Percentiles rank a stretch among this genome's conserved stretches.
Evolutionary conservation across 1,284 basidiomycete species (phyloP).

Genomic region (Xerocomus tenax): DNA sequence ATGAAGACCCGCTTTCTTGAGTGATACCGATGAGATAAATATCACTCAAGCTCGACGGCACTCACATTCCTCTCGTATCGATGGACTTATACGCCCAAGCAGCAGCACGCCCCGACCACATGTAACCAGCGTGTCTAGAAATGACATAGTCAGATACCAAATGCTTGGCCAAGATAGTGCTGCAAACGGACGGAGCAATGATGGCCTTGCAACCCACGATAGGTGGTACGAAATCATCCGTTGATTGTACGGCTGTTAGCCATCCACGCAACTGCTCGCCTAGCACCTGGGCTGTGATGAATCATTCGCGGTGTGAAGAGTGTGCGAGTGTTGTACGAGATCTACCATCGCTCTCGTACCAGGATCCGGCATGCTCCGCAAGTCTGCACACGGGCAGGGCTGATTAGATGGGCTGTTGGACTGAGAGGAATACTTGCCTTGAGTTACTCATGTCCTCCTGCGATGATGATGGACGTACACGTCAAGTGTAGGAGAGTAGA

Average conservation of each 20-base stretch:
- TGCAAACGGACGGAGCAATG: constrained; percentile 78
- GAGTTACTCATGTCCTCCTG: constrained; percentile 20
- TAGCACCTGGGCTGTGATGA: constrained; percentile 46
- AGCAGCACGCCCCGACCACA: constrained; percentile 88
- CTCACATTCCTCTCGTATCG: constrained; percentile 73
- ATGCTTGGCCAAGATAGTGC: constrained; percentile 2
- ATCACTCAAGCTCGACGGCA: constrained; percentile 6
- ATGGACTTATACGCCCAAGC: constrained; percentile 94
- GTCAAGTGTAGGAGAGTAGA: constrained; percentile 13
- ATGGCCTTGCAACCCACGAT: constrained; percentile 78
- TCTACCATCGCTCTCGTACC: constrained; percentile 76
- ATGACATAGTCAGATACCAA: constrained; percentile 9
- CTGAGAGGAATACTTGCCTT: constrained; percentile 20
- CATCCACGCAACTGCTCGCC: constrained; percentile 55
- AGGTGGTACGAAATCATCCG: constrained; percentile 51
- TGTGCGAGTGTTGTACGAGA: constrained; percentile 12
- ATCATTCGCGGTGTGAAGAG: constrained; percentile 10
- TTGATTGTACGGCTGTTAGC: constrained; percentile 52
- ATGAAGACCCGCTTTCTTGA: constrained; percentile 84
- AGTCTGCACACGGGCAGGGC: constrained; percentile 32
- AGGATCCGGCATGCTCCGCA: constrained; percentile 83
- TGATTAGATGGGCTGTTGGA: background rate
- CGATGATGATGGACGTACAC: constrained; percentile 3
- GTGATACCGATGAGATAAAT: constrained; percentile 9
- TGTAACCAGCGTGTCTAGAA: constrained; percentile 87